Base-by-base conservation (phyloP, 768 basidiomycete genomes). In the Rickenella mellea region DNA sequence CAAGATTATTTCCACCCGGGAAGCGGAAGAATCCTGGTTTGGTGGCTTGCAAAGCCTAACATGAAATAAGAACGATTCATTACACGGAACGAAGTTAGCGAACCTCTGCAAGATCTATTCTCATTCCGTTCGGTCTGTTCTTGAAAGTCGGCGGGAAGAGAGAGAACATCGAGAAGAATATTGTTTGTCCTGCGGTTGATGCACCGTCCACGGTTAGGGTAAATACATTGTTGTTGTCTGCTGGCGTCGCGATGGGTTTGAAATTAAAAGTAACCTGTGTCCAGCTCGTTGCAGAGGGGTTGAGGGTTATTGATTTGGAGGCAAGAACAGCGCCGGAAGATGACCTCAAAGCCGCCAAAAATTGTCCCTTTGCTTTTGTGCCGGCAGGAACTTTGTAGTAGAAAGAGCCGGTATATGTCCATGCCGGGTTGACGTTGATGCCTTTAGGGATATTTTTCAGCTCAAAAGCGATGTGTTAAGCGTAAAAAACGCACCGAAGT, bases 81-180 rank as follows among this genome's bases (percentile, higher is more conserved):
- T n/a, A n/a, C n/a, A n/a, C n/a, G n/a, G 29, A 28, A 9, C 17
- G 32, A 35, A 22, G 15, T 25, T 40, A 10, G 33, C 60, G n/a
- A 38, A 73, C 77, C 48, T 70, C 64, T 9, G 78, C 77, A 39
- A 82, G 62, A 49, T 82, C 80, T 4, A 67, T 55, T 25, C 81
- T 64, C 66, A 82, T 66, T 0, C 81, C 81, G 50, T 83, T 83
- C 25, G 55, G 44, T 39, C 76, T 66, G 37, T 63, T 59, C 47
- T 76, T 80, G 62, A 74, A 82, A 2, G 78, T 83, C 6, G 80
- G 80, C 0, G 81, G 80, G 58, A 83, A 80, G 37, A 83, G 56
- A 10, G 74, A 76, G 42, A 81, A 66, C 65, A 81, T 65, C 0
- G 74, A 72, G 44, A 81, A 80, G 48, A 74, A 53, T 38, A 82